Conservation (phyloP, 176 grass and related monocot genomes). For the Triticum monococcum region DNA sequence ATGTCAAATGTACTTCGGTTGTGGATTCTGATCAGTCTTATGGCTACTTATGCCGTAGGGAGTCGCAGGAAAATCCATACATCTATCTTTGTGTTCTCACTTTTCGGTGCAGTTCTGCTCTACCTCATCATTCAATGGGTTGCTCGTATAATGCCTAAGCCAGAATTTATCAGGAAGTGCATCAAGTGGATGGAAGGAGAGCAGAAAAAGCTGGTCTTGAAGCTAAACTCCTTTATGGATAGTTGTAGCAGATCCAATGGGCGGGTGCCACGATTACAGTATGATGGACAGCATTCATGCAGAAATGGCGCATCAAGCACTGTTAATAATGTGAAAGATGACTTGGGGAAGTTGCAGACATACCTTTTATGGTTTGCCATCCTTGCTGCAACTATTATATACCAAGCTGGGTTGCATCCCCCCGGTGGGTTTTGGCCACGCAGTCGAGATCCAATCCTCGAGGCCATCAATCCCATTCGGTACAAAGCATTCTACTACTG, state of each 20-base stretch:
- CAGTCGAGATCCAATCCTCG: background rate
- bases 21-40: constrained; percentile 29
- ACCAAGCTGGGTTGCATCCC: background rate
- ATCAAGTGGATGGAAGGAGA: too few species aligned
- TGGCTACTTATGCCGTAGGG: constrained; percentile 32
- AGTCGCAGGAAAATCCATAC: constrained; percentile 36
- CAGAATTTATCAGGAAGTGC: too few species aligned
- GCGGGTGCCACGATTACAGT: too few species aligned
- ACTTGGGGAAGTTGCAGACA: background rate
- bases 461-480: background rate
- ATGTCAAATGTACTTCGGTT: constrained; percentile 30
- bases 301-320: too few species aligned
- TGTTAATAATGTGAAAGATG: too few species aligned
- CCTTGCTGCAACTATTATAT: background rate
- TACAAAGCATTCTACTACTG: background rate
- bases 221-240: too few species aligned
- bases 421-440: background rate
- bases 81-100: constrained; percentile 35
- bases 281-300: too few species aligned
- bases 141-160: too few species aligned
- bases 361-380: background rate
- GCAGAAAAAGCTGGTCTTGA: too few species aligned
- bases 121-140: too few species aligned
- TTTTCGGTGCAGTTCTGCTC: background rate
- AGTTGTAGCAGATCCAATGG: too few species aligned